Percentiles rank a stretch among this genome's conserved stretches.
Evolutionary conservation across 139 green algal species (phyloP).

Genomic region (Chlorella sp.): DNA sequence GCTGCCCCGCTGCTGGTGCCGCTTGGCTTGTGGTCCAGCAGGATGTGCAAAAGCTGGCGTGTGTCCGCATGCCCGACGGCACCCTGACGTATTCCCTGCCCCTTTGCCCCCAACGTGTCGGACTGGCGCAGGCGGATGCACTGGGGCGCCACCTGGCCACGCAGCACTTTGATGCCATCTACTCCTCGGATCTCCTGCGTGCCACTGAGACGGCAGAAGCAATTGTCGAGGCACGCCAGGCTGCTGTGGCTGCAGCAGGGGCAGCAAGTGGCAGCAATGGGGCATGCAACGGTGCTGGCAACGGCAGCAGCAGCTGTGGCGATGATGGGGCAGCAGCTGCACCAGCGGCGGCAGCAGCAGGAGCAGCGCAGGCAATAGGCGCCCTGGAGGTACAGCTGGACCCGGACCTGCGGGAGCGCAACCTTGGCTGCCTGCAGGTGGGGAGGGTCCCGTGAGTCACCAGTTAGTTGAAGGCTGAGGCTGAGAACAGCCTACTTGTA

Average conservation of each 20-base stretch:
- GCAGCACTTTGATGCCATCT: slow-evolving; percentile 22
- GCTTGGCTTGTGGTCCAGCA: too few relatives aligned
- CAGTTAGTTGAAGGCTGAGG: too few relatives aligned
- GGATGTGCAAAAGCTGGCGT: too few relatives aligned
- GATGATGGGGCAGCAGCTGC: not conserved
- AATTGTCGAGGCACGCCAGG: not conserved
- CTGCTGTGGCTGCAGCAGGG: not conserved
- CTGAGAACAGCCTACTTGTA: too few relatives aligned
- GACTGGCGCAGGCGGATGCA: not conserved
- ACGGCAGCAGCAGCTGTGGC: too few relatives aligned
- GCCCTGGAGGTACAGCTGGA: not conserved
- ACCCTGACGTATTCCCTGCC: too few relatives aligned
- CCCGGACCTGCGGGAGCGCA: slow-evolving; percentile 11
- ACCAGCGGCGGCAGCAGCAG: not conserved
- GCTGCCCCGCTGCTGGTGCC: too few relatives aligned
- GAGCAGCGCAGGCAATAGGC: not conserved
- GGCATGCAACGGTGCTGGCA: too few relatives aligned
- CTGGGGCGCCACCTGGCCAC: not conserved
- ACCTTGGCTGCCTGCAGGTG: slow-evolving; percentile 10
- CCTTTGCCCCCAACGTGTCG: not conserved
- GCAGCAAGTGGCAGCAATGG: not conserved
- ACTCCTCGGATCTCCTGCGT: slow-evolving; percentile 28
- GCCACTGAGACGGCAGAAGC: slow-evolving; percentile 12
- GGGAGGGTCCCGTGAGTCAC: too few relatives aligned
- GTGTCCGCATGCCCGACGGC: too few relatives aligned